These are phyloP conservation scores for Dittrichia graveolens DNA, from an alignment of 129 eudicot genomes.

Conservation along the genomic window DNA sequence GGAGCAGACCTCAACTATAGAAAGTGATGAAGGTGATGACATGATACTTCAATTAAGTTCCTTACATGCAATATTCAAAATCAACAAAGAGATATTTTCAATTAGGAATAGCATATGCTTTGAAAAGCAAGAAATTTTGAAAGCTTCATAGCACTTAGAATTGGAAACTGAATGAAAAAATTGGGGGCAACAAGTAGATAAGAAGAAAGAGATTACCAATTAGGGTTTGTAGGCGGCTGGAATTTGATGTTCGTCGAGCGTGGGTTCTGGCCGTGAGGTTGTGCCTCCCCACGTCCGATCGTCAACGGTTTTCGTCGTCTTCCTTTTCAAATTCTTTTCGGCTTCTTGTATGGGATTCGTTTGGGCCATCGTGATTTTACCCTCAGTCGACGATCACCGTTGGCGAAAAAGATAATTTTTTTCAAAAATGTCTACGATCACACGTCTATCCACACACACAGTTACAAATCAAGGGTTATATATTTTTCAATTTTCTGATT, in stretches of 20 bases:
- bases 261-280: slow-evolving; percentile 28
- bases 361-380: no score
- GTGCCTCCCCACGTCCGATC: slow-evolving; percentile 35
- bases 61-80: background rate
- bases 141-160: background rate
- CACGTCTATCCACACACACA: no score
- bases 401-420: no score
- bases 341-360: background rate
- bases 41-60: background rate
- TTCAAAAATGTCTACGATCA: no score
- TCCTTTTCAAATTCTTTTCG: slow-evolving; percentile 18
- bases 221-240: slow-evolving; percentile 11
- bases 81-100: background rate
- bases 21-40: background rate
- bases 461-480: no score
- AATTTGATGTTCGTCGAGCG: slow-evolving; percentile 27
- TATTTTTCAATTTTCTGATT: no score
- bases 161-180: background rate
- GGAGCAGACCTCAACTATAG: background rate
- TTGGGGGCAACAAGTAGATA: background rate
- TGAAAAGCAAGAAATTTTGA: background rate
- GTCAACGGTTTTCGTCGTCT: slow-evolving; percentile 10
- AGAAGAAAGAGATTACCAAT: slow-evolving; percentile 16
- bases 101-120: no score
- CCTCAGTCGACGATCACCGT: slow-evolving; percentile 5